phyloP scores from a whole-genome alignment of 306 rosid genomes.

The Sphenostylis stenocarpa region DNA sequence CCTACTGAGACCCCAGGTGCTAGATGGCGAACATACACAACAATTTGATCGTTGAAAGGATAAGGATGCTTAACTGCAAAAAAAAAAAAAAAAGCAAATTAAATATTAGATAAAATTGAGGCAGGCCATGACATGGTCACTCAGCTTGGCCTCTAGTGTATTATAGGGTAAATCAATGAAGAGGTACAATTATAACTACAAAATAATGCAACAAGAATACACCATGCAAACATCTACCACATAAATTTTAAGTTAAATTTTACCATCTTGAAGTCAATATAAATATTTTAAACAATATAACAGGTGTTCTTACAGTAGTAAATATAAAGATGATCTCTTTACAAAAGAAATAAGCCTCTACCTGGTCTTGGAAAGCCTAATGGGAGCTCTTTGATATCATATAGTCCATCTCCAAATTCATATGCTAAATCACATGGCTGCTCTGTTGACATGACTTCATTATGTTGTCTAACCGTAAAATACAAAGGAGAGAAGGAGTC shows the following conservation, averaged over 20 bases:
- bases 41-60: constrained; percentile 78
- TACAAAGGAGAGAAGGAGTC: constrained; percentile 67
- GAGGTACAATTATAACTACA: not conserved
- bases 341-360: not conserved
- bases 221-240: not conserved
- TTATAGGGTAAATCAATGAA: not conserved
- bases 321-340: not conserved
- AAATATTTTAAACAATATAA: not conserved
- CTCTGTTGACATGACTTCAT: constrained; percentile 90
- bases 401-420: constrained; percentile 79
- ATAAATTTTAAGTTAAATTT: not conserved
- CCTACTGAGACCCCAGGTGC: constrained; percentile 79
- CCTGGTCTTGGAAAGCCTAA: constrained; percentile 79
- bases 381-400: constrained; percentile 64
- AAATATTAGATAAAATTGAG: not conserved
- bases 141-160: constrained; percentile 3
- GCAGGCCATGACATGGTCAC: not conserved
- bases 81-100: constrained; percentile 25
- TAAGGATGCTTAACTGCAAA: constrained; percentile 70
- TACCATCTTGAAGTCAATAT: not conserved
- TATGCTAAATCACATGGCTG: constrained; percentile 88
- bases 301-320: not conserved
- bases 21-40: constrained; percentile 63
- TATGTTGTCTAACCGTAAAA: constrained; percentile 57
- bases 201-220: constrained; percentile 18